These are phyloP conservation scores for Yamadazyma diospyri DNA, from an alignment of 1,139 yeast species.

Conservation along the genomic window DNA sequence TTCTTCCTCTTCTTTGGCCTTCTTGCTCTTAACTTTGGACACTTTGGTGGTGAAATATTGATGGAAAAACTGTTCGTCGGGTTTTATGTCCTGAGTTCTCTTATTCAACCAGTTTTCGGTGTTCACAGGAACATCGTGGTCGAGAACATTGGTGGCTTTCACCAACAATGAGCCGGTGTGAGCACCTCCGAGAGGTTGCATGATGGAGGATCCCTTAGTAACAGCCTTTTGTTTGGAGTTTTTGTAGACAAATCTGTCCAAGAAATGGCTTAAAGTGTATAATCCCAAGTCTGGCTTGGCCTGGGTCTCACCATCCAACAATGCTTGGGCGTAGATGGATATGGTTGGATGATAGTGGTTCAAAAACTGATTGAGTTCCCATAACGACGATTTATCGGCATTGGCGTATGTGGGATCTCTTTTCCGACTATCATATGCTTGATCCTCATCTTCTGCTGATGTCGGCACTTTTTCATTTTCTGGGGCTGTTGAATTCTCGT, in stretches of 20 bases:
- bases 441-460: slow-evolving; percentile 43
- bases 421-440: slow-evolving; percentile 72
- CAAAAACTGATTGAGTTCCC: slow-evolving; percentile 78
- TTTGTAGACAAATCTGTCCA: slow-evolving; percentile 93
- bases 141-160: slow-evolving; percentile 52
- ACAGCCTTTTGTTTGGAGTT: slow-evolving; percentile 76
- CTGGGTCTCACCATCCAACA: slow-evolving; percentile 44
- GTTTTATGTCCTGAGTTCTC: slow-evolving; percentile 63
- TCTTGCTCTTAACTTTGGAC: slow-evolving; percentile 38
- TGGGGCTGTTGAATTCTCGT: slow-evolving; percentile 10
- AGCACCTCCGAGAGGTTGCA: slow-evolving; percentile 96
- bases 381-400: slow-evolving; percentile 74
- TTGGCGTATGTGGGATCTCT: slow-evolving; percentile 89
- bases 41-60: slow-evolving; percentile 75
- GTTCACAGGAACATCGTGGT: slow-evolving; percentile 62
- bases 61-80: slow-evolving; percentile 87
- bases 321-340: slow-evolving; percentile 70
- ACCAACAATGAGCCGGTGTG: slow-evolving; percentile 77
- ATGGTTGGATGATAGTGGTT: slow-evolving; percentile 93
- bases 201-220: slow-evolving; percentile 83
- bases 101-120: slow-evolving; percentile 78
- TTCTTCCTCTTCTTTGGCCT: slow-evolving; percentile 18
- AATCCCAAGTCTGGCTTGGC: slow-evolving; percentile 83
- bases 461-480: slow-evolving; percentile 7
- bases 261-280: slow-evolving; percentile 82